Evolutionary conservation across 768 basidiomycete genomes (phyloP).

Genomic region (Sarcodon sp.): DNA sequence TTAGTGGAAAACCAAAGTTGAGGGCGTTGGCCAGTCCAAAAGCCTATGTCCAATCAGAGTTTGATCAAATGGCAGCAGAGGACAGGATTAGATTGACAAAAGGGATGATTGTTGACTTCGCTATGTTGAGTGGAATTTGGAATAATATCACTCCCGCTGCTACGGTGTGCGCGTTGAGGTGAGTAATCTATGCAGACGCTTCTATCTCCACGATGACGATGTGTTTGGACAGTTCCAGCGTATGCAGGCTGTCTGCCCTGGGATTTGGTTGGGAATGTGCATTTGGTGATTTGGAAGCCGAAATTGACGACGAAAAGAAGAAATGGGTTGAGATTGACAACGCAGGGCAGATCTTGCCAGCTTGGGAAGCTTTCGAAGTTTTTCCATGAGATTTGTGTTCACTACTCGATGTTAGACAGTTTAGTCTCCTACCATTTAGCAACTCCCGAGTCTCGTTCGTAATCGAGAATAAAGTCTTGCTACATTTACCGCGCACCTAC

Average conservation of each 20-base stretch:
- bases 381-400: constrained; percentile 14
- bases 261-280: constrained; percentile 53
- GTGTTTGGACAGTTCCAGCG: constrained; percentile 32
- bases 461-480: too few relatives aligned
- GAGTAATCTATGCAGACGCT: constrained; percentile 7
- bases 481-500: too few relatives aligned
- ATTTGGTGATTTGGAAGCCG: constrained; percentile 35
- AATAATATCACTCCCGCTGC: constrained; percentile 32
- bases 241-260: constrained; percentile 46
- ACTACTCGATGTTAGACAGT: background rate
- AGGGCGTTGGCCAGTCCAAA: constrained; percentile 32
- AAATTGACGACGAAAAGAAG: constrained; percentile 28
- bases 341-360: constrained; percentile 37
- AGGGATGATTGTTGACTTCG: constrained; percentile 60
- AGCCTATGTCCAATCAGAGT: constrained; percentile 44
- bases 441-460: background rate
- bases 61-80: constrained; percentile 23
- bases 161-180: constrained; percentile 49
- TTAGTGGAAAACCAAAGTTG: constrained; percentile 28
- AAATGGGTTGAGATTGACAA: constrained; percentile 61
- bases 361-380: constrained; percentile 47
- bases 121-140: constrained; percentile 55
- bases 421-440: background rate
- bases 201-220: background rate
- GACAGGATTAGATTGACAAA: constrained; percentile 37